Evolutionary conservation across 2,329 filamentous ascomycete species (phyloP).

Genomic region (Tolypocladium tropicale): DNA sequence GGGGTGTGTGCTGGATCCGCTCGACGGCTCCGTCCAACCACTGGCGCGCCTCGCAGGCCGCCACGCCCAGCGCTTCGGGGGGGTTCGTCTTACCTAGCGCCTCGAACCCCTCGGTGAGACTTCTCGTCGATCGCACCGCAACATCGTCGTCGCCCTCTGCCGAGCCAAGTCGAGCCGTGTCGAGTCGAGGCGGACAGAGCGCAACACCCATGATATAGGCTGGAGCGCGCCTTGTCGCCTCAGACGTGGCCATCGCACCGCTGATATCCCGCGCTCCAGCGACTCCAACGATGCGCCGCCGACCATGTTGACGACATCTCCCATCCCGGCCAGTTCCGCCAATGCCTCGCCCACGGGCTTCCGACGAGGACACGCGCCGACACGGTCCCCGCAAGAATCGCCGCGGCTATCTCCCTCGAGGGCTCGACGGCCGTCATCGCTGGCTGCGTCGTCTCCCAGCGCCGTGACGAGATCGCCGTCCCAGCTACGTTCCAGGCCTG

Average conservation of each 20-base stretch:
- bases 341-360: slow-evolving; percentile 41
- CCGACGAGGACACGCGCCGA: slow-evolving; percentile 19
- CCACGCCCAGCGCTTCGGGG: neutral
- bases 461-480: slow-evolving; percentile 9
- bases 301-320: slow-evolving; percentile 52
- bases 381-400: slow-evolving; percentile 13
- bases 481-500: slow-evolving; percentile 9
- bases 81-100: neutral
- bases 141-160: slow-evolving; percentile 5
- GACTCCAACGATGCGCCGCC: slow-evolving; percentile 35
- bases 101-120: slow-evolving; percentile 15
- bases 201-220: slow-evolving; percentile 1
- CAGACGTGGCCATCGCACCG: slow-evolving; percentile 2
- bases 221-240: slow-evolving; percentile 1
- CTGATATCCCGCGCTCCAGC: slow-evolving; percentile 1
- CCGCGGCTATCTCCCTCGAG: slow-evolving; percentile 15
- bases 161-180: neutral
- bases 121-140: slow-evolving; percentile 18
- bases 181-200: neutral
- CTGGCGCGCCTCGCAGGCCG: neutral
- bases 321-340: slow-evolving; percentile 37
- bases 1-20: neutral
- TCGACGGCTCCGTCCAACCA: neutral
- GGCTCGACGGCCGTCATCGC: slow-evolving; percentile 15
- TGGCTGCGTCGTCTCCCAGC: slow-evolving; percentile 8